Base-by-base conservation (phyloP, 192 early-diverging fungal species). In the Entrophospora sp. region DNA sequence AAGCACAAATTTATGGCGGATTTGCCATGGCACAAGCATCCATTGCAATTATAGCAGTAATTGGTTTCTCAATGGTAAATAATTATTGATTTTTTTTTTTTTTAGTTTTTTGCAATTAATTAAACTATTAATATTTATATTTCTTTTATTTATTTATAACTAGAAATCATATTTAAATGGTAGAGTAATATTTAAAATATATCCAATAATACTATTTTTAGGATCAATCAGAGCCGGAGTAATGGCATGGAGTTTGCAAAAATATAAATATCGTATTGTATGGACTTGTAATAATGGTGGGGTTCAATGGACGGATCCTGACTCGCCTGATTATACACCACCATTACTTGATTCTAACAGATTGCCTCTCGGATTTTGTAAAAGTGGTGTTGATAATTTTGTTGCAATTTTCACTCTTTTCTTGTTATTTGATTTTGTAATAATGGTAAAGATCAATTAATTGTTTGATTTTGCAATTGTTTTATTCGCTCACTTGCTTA, bases 1-100 rank as follows among this genome's bases (percentile, higher is more conserved):
- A 66, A 53, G 48, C 64, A 10, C 5, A 1, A 43, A 53, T 66
- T 4, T 66, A 66, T 42, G 64, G 64, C 18, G 64, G 64, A 7
- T 66, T 40, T 22, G 64, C 64, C n/a, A 28, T 66, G 30, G 34
- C 25, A 1, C 64, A 66, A 40, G 64, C 35, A 16, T 5, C 37
- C 2, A 16, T 53, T n/a, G 49, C 49, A 40, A 0, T 53, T 18
- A 31, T 66, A 7, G 28, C 28, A 4, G 16, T 53, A 1, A 30
- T 53, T n/a, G 64, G 14, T 27, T 31, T 66, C 16, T 36, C 49
- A 14, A 31, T 2, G 0, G 60, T 61, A 61, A 16, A 16, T 45
- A 61, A 30, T 28, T 14, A 18, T 34, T 27, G 2, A 4, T 30
- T 55, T 55, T 22, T 55, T 2, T 22, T 55, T 45, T n/a, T 18